Conservation (phyloP, 441 rosid genomes). For the Croton laevigatus region DNA sequence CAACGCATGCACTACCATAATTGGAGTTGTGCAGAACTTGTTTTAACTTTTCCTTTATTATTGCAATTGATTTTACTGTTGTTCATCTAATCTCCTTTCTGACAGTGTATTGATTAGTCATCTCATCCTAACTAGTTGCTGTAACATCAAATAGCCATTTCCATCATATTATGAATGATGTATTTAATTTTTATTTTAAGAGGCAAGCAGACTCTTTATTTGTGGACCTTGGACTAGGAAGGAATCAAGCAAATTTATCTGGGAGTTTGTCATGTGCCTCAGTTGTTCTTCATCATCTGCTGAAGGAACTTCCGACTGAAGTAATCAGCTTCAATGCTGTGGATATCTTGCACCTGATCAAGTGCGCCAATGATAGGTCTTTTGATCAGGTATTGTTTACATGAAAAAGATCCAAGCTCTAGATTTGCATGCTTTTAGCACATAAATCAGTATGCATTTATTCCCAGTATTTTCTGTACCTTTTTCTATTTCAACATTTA, state of each 20-base stretch:
- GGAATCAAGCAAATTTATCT: conserved; percentile 41
- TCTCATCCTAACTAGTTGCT: conserved; percentile 9
- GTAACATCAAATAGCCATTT: conserved; percentile 9
- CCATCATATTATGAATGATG: not conserved
- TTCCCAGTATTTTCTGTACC: not conserved
- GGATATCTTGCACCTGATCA: conserved; percentile 64
- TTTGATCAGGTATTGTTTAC: conserved; percentile 60
- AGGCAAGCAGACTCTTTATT: conserved; percentile 49
- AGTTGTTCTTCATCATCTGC: conserved; percentile 70
- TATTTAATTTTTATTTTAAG: conserved; percentile 32
- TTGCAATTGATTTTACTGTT: conserved; percentile 2
- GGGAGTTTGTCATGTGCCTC: conserved; percentile 52
- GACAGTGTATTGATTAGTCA: conserved; percentile 8
- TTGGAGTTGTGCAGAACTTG: conserved; percentile 5
- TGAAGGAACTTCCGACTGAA: conserved; percentile 77
- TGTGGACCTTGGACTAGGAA: conserved; percentile 68
- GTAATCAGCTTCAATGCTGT: conserved; percentile 55
- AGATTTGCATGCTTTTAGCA: not conserved
- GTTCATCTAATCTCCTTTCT: conserved; percentile 12
- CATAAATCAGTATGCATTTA: not conserved
- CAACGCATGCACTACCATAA: not conserved
- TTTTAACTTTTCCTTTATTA: not conserved
- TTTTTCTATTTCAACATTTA: conserved; percentile 11
- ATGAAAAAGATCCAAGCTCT: conserved; percentile 10
- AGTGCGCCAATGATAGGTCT: conserved; percentile 64